Evolutionary conservation across 139 green algal genomes (phyloP), one percentile per base, ranked within the genome.

Genomic region (Chlorella sp.): DNA sequence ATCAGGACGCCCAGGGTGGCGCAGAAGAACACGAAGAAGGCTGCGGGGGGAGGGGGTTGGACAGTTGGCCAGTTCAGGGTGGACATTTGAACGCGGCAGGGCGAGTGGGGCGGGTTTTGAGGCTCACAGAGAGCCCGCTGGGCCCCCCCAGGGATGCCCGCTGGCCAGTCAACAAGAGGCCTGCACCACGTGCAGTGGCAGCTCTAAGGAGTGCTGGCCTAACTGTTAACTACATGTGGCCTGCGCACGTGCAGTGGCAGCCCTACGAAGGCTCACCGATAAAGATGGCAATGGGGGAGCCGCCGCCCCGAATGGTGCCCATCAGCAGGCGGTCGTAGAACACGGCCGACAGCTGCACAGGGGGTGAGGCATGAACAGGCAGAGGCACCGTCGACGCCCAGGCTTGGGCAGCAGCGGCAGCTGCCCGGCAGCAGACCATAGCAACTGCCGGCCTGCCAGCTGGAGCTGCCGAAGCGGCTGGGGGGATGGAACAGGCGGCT

Each of bases 1-100:
- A 99, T 98, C 65, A 99, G 92, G 88, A 99, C 97, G 44, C 94
- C 97, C 82, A 99, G 82, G 1, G 97, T 99, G 36, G 95, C 95
- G 20, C 89, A 90, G 24, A 92, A 87, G 85, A 97, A 99, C 28
- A 99, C 92, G 68, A 95, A 97, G 88, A 98, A 98, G 30, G 92
- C 94, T 90, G 92, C 20, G 46, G 44, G 32, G 48, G 48, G 34
- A 34, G 48, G 34, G 51, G 51, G 30, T n/a, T 43, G 46, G 32
- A 13, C 1, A 9, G 1, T 48, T 6, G 70, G 30, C 1, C 4
- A 28, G 19, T 40, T 2, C 32, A 40, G 22, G 30, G 26, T 19
- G n/a, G n/a, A n/a, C n/a, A n/a, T n/a, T n/a, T n/a, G n/a, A n/a
- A n/a, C n/a, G n/a, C n/a, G n/a, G n/a, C n/a, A n/a, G n/a, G n/a